Evolutionary conservation across 1,284 basidiomycete genomes (phyloP), one percentile per base, ranked within the genome.

Genomic region (Marasmius fiardii): DNA sequence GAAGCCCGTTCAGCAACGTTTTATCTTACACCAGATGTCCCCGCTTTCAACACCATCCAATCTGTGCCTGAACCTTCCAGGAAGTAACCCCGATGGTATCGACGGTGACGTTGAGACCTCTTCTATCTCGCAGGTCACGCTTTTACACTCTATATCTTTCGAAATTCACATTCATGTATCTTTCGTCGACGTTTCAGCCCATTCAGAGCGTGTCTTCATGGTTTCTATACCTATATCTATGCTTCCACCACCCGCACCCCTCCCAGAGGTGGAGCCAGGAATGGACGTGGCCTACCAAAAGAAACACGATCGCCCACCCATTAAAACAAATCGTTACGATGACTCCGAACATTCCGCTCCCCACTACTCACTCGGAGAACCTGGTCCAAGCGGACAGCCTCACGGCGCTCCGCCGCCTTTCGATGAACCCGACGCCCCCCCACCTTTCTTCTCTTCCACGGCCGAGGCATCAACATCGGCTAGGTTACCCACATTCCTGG

Each of bases 271-370:
- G 3, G 86, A 87, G 35, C 79, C 77, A 51, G 80, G 81, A 45
- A 69, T 91, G 26, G 88, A 88, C 60, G 77, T 76, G 18, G 88
- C 86, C 6, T 92, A 92, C 67, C 82, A 82, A 64, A 92, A 92
- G 76, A 92, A 92, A 65, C 90, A 92, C 63, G 90, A 92, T 64
- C 78, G 79, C 6, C 90, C 90, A 12, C 90, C 90, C 2, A 67
- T 77, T 3, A 80, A 75, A 62, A 92, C 90, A 0, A 79, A 85
- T 34, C 75, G 90, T 49, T 70, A 78, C 33, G 88, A 89, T 53
- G 89, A 92, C 52, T 58, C 60, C 4, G 90, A 92, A 33, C 65
- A 70, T 33, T 74, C 74, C 3, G 81, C 77, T 10, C 88, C 86
- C 47, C 74, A 78, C 63, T 88, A 88, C 65, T 80, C 83, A 33